Evolutionary conservation across 2,329 filamentous ascomycete genomes (phyloP), one percentile per base, ranked within the genome.

Genomic region (Cladosporium sphaerospermum): DNA sequence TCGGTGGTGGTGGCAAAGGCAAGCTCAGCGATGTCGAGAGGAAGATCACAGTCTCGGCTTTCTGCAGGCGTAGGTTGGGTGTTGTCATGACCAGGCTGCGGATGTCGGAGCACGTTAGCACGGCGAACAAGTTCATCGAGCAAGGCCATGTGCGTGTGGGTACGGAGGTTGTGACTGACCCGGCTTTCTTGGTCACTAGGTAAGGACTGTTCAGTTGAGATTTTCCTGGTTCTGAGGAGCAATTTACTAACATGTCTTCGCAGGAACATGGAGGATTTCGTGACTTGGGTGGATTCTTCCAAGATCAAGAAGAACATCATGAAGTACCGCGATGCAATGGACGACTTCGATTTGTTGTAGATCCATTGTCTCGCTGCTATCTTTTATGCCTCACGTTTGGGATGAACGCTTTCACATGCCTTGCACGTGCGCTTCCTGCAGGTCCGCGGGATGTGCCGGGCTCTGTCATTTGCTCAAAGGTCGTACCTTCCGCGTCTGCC

Each of bases 271-370:
- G 92, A 97, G 73, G 92, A 97, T 73, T 96, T 95, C 69, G 87
- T 97, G 14, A 96, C 92, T 0, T 97, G 92, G 92, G 86, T 92
- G 9, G 88, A 95, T 64, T 89, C 89, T 56, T 95, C 89, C 72
- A 96, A 96, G 86, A 91, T 97, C 70, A 96, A 95, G 85, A 82
- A 87, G 67, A 93, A 90, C 68, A 95, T 96, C 59, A 85, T 96
- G 82, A 89, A 88, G 73, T 97, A 96, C 69, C 83, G 89, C 63
- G 90, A 96, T 71, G 89, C 95, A 76, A 73, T 96, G 72, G 92
- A 97, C 73, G 92, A 97, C 73, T 97, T 95, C 67, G 92, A 97
- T 74, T 74, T 96, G 67, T 74, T 95, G 64, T 93, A 50, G 7
- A 42, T n/a, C 36, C 8, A 39, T 16, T 14, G 3, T 14, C 2